Percentiles rank a stretch among this genome's conserved stretches.
Conservation (phyloP, 1,139 yeast genomes). For the Citeromyces siamensis region DNA sequence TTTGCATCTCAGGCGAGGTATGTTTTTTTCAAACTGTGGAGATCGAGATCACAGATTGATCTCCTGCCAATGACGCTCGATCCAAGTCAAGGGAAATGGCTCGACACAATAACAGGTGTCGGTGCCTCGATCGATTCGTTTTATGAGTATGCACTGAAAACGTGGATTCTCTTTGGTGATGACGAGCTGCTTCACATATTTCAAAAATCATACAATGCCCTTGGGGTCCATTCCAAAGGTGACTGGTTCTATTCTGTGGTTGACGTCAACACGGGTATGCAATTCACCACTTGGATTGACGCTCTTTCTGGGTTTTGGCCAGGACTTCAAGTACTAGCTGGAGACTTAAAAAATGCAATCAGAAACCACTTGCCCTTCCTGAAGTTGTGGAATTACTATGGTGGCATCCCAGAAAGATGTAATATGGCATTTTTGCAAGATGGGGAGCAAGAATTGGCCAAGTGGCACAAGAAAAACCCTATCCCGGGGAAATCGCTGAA, state of each 20-base stretch:
- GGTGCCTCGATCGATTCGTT: slow-evolving; percentile 95
- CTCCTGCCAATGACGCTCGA: slow-evolving; percentile 72
- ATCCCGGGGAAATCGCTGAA: slow-evolving; percentile 11
- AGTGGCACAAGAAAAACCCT: slow-evolving; percentile 7
- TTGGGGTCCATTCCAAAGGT: slow-evolving; percentile 33
- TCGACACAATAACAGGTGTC: slow-evolving; percentile 56
- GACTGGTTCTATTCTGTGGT: slow-evolving; percentile 56
- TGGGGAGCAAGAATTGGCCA: slow-evolving; percentile 5
- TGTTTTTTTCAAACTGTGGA: slow-evolving; percentile 67
- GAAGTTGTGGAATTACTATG: slow-evolving; percentile 73
- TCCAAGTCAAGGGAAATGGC: slow-evolving; percentile 34
- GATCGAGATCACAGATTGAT: slow-evolving; percentile 44
- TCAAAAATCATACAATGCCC: slow-evolving; percentile 42
- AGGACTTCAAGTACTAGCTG: slow-evolving; percentile 70
- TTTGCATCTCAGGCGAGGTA: slow-evolving; percentile 51
- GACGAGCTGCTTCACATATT: slow-evolving; percentile 47
- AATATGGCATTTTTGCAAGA: slow-evolving; percentile 19
- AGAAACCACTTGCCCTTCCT: slow-evolving; percentile 50
- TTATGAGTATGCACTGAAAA: slow-evolving; percentile 79
- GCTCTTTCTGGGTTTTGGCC: slow-evolving; percentile 83
- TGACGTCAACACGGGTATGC: slow-evolving; percentile 36
- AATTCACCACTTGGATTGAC: slow-evolving; percentile 64
- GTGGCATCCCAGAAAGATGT: slow-evolving; percentile 88
- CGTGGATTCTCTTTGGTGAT: slow-evolving; percentile 63
- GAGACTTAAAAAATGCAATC: slow-evolving; percentile 59